Evolutionary conservation across 495 filamentous ascomycete species (phyloP), one percentile per base, ranked within the genome.

Genomic region (Immersiella caudata): DNA sequence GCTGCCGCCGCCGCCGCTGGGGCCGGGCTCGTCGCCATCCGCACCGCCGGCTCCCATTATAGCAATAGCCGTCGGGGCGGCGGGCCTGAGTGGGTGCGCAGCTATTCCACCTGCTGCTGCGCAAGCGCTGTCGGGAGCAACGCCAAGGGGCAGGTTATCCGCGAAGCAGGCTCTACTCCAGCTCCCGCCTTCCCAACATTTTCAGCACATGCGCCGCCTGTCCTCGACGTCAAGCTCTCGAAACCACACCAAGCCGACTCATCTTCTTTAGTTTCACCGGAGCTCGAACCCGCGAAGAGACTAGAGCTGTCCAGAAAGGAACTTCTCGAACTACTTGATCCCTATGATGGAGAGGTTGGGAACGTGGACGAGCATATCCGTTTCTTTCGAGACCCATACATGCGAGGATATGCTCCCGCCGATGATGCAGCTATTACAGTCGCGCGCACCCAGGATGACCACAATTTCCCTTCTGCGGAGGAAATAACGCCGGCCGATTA

Each of bases 281-380:
- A 49, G 24, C 25, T 26, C 36, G 64, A 59, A 14, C 25, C 57
- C 11, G n/a, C 64, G 0, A 50, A 52, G 21, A 16, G 21, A 1
- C 16, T 29, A 21, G 35, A 46, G 22, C 74, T 71, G 25, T 58
- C 69, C 56, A 79, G 74, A 68, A 68, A 81, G 50, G 79, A 84
- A 64, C 76, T 86, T 57, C 76, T 85, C n/a, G 75, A 71, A 8
- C 71, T 86, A 29, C 76, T 87, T 50, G 82, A 83, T 50, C 74
- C 77, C 29, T 82, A 84, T 67, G 77, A 78, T 64, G 79, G 75
- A 62, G 68, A 70, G n/a, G 52, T 67, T 18, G 69, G 73, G n/a
- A 68, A 78, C 11, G 79, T 81, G 18, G 80, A 84, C 14, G 83
- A 85, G 27, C 75, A 83, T 58, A 68, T 86, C 56, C 71, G 76